Conservation (phyloP, 2,329 filamentous ascomycete genomes). For the Alternaria solani region DNA sequence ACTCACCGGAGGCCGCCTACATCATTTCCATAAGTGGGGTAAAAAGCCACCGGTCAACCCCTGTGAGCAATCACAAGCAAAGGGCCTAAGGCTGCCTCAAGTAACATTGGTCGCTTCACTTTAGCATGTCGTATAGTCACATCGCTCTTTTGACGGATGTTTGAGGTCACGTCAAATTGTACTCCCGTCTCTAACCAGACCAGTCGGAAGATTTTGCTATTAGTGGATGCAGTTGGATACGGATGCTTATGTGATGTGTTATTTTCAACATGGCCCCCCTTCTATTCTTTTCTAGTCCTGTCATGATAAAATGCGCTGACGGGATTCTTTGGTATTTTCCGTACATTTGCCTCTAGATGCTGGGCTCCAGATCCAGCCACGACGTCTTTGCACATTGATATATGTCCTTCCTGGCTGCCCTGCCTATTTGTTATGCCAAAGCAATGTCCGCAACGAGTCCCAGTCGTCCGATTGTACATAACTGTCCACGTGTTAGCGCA, state of each 20-base stretch:
- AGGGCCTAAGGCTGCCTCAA: neutral
- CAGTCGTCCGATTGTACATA: slow-evolving; percentile 85
- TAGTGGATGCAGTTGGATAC: neutral
- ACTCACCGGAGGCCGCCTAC: slow-evolving; percentile 4
- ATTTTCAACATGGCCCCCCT: neutral
- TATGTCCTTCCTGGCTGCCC: neutral
- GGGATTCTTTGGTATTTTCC: neutral
- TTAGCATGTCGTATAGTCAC: neutral
- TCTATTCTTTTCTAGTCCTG: neutral
- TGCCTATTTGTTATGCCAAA: slow-evolving; percentile 78
- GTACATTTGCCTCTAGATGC: neutral
- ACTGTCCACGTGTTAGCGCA: slow-evolving; percentile 52
- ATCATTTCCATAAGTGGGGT: neutral
- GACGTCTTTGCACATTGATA: neutral
- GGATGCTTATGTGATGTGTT: neutral
- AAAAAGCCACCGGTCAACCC: slow-evolving; percentile 4
- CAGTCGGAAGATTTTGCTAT: neutral
- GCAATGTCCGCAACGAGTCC: slow-evolving; percentile 83
- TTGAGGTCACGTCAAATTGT: neutral
- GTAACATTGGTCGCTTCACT: neutral
- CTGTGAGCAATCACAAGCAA: neutral
- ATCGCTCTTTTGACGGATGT: neutral
- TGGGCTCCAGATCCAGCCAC: neutral
- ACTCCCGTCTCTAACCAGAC: neutral
- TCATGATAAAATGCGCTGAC: neutral